Percentiles rank a stretch among this genome's conserved stretches.
Conservation (phyloP, 2,329 filamentous ascomycete genomes). For the Lecanosticta acicola region DNA sequence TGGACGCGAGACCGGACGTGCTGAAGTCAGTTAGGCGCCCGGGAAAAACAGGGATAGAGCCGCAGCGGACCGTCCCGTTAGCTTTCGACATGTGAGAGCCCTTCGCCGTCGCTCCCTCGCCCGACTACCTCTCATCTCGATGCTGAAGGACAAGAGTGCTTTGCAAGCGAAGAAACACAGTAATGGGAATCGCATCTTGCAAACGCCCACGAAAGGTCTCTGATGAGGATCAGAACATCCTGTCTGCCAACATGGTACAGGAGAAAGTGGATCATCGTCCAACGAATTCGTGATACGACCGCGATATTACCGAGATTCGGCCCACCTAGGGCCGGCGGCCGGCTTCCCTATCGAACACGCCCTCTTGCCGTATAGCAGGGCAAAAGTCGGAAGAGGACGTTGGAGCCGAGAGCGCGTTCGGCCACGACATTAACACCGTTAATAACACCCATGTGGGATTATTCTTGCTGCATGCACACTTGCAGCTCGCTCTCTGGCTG, state of each 20-base stretch:
- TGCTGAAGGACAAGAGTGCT: not conserved
- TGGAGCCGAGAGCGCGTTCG: not conserved
- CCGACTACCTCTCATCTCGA: too few species aligned
- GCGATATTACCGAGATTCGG: conserved; percentile 16
- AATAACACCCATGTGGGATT: too few species aligned
- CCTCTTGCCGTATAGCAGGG: conserved; percentile 3
- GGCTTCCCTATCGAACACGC: not conserved
- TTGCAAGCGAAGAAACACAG: not conserved
- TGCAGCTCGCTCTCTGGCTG: too few species aligned
- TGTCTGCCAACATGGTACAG: not conserved
- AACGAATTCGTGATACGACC: conserved; percentile 10
- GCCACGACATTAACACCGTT: not conserved
- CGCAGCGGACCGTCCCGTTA: not conserved
- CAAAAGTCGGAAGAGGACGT: conserved; percentile 10
- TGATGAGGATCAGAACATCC: not conserved
- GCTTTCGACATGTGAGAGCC: not conserved
- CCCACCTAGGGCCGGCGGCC: conserved; percentile 6
- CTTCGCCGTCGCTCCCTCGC: not conserved
- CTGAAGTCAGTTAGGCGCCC: not conserved
- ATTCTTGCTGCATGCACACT: too few species aligned
- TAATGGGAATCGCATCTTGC: not conserved
- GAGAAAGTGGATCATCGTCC: conserved; percentile 2
- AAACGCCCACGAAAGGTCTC: not conserved
- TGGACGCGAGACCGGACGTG: not conserved
- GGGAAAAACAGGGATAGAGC: not conserved